Conservation (phyloP, 176 grass and related monocot species). For the Carex pumila region DNA sequence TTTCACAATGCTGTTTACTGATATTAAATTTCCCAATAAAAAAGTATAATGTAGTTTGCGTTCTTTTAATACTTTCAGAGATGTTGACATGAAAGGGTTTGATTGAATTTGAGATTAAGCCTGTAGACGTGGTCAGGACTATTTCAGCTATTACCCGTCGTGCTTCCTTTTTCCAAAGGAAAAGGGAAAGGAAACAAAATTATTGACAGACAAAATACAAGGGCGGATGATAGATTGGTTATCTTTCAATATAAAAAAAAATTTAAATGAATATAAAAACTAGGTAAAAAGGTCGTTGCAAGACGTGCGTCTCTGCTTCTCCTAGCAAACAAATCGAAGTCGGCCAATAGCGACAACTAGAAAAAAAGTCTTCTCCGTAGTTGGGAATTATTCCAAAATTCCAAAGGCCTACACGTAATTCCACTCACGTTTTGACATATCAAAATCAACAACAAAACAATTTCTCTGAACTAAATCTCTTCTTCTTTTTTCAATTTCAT, state of each 20-base stretch:
- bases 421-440: neutral
- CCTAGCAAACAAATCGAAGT: neutral
- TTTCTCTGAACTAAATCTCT: neutral
- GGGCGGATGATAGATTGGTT: neutral
- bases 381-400: neutral
- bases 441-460: neutral
- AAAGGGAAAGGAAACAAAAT: neutral
- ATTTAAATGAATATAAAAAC: neutral
- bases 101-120: neutral
- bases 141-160: neutral
- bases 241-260: neutral
- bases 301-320: neutral
- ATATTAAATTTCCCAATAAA: neutral
- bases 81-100: neutral
- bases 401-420: neutral
- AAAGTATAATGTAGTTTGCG: neutral
- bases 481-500: neutral
- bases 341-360: neutral
- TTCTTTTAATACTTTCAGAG: neutral
- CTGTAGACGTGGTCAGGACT: neutral
- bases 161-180: neutral
- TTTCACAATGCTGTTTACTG: neutral
- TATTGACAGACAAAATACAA: neutral
- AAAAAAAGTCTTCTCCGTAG: neutral
- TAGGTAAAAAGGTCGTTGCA: neutral